phyloP scores from a whole-genome alignment of 176 grass and related monocot species.

The Eragrostis nindensis region DNA sequence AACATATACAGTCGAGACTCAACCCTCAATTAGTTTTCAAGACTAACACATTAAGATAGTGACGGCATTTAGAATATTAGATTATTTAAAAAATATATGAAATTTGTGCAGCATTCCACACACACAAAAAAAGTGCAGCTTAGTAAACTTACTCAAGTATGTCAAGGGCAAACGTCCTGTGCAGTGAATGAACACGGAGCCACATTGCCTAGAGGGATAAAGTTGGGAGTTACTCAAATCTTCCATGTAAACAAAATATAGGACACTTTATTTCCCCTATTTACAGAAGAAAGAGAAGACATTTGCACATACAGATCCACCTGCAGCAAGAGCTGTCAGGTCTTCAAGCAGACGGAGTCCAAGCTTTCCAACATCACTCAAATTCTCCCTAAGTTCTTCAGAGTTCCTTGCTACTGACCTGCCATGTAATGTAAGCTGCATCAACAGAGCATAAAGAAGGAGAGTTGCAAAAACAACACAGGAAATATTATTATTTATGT shows the following conservation, averaged over 20 bases:
- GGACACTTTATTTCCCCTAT: slow-evolving; percentile 23
- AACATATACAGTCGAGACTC: slow-evolving; percentile 3
- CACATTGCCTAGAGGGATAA: slow-evolving; percentile 67
- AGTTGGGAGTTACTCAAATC: slow-evolving; percentile 23
- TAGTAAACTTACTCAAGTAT: slow-evolving; percentile 85
- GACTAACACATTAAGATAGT: not conserved
- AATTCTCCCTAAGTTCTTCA: slow-evolving; percentile 56
- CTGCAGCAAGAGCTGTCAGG: slow-evolving; percentile 99
- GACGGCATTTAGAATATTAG: slow-evolving; percentile 19
- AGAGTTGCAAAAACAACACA: slow-evolving; percentile 24
- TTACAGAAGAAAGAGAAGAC: slow-evolving; percentile 32
- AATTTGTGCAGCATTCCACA: slow-evolving; percentile 4
- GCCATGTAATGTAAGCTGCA: slow-evolving; percentile 41
- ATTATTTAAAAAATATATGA: not conserved
- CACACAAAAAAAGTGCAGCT: slow-evolving; percentile 6
- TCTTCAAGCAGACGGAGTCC: slow-evolving; percentile 96
- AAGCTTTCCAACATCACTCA: slow-evolving; percentile 85
- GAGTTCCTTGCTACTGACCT: slow-evolving; percentile 56
- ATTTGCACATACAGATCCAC: slow-evolving; percentile 99
- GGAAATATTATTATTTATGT: slow-evolving; percentile 5
- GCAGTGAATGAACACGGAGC: slow-evolving; percentile 81
- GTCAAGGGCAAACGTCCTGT: slow-evolving; percentile 93
- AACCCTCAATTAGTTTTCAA: not conserved
- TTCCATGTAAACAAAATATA: slow-evolving; percentile 20
- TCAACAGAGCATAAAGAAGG: slow-evolving; percentile 41